phyloP scores from a whole-genome alignment of 2,329 filamentous ascomycete genomes.

The Cladophialophora bantiana region DNA sequence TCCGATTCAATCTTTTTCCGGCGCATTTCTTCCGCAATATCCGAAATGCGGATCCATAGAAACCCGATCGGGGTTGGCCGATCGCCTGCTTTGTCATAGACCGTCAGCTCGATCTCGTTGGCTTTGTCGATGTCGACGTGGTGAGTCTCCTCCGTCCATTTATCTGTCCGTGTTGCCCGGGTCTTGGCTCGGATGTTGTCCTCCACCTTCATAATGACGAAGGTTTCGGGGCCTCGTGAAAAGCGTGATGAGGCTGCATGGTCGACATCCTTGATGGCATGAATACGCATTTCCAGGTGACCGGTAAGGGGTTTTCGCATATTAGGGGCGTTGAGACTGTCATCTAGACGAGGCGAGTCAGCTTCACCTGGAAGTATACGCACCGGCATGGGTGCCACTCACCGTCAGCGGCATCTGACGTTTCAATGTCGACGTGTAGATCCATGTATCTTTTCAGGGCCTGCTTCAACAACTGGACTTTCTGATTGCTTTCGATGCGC shows the following conservation, averaged over 20 bases:
- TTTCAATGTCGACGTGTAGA: slow-evolving; percentile 90
- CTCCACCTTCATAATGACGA: slow-evolving; percentile 95
- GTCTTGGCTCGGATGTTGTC: slow-evolving; percentile 90
- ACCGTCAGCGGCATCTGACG: slow-evolving; percentile 80
- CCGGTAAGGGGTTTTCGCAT: slow-evolving; percentile 95
- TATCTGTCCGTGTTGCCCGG: slow-evolving; percentile 81
- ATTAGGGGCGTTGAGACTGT: slow-evolving; percentile 94
- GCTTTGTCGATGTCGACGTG: slow-evolving; percentile 96
- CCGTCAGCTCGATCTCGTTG: slow-evolving; percentile 96
- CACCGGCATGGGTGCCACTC: slow-evolving; percentile 46
- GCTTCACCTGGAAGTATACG: background rate
- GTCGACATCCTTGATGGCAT: slow-evolving; percentile 91
- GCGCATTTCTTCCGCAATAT: slow-evolving; percentile 96
- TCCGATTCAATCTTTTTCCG: slow-evolving; percentile 97
- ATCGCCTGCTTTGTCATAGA: slow-evolving; percentile 94
- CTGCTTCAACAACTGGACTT: slow-evolving; percentile 94
- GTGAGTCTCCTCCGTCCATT: slow-evolving; percentile 90
- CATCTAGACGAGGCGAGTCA: slow-evolving; percentile 65
- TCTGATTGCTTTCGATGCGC: slow-evolving; percentile 94
- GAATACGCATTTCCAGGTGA: slow-evolving; percentile 82
- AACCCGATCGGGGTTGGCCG: slow-evolving; percentile 91
- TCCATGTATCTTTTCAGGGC: slow-evolving; percentile 97
- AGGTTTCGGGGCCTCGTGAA: slow-evolving; percentile 89
- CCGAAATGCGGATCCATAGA: slow-evolving; percentile 94
- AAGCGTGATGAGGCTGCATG: slow-evolving; percentile 85